Percentiles rank a stretch among this genome's conserved stretches.
These are phyloP conservation scores for Diplosphaera chodatii DNA, from an alignment of 139 green algal genomes.

Conservation along the genomic window DNA sequence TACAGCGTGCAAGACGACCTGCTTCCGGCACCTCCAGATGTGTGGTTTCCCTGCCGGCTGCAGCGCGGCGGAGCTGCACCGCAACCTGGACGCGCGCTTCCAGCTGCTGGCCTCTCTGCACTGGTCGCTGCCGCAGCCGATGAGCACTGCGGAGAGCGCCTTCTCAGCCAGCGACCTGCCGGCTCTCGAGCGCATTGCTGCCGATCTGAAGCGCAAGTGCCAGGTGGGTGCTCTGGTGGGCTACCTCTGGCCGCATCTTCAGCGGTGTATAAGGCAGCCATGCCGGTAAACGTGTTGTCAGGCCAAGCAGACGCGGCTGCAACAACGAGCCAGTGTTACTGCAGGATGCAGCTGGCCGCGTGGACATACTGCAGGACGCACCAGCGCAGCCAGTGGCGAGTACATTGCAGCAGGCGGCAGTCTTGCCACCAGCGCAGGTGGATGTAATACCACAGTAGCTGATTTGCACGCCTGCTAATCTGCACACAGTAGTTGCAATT, in stretches of 20 bases:
- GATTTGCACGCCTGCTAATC: too few species aligned
- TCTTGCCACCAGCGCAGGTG: not conserved
- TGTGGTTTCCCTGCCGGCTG: not conserved
- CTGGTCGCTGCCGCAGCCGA: constrained; percentile 43
- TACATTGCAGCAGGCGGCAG: not conserved
- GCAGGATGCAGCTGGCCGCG: constrained; percentile 3
- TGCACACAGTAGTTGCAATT: too few species aligned
- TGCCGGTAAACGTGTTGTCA: too few species aligned
- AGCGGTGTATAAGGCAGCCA: too few species aligned
- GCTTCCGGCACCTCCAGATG: too few species aligned
- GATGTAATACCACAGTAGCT: too few species aligned
- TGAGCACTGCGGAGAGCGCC: constrained; percentile 36
- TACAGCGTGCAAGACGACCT: too few species aligned
- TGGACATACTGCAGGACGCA: not conserved
- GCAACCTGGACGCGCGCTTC: constrained; percentile 8
- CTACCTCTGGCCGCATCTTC: too few species aligned
- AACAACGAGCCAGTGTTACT: too few species aligned
- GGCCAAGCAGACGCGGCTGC: too few species aligned
- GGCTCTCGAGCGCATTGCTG: constrained; percentile 12
- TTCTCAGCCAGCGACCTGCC: constrained; percentile 27
- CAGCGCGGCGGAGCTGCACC: not conserved
- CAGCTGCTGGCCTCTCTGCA: constrained; percentile 54
- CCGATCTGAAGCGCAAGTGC: constrained; percentile 9
- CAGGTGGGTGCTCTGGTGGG: constrained; percentile 4
- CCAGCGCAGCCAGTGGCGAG: not conserved